Evolutionary conservation across 306 rosid genomes (phyloP).

Genomic region (Phaseolus lunatus): DNA sequence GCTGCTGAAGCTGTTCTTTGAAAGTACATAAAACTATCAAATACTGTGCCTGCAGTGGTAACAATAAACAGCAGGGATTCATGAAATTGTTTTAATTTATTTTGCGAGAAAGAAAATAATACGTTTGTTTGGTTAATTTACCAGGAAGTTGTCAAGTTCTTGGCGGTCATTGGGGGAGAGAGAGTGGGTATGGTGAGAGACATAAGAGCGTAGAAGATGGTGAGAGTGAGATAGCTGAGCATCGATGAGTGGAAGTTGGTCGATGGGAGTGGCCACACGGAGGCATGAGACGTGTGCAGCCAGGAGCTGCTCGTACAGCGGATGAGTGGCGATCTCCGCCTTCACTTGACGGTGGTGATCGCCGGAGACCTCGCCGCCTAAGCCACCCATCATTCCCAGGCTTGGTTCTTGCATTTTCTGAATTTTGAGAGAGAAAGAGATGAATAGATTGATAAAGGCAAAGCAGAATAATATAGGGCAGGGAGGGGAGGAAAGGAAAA

Average conservation of each 20-base stretch:
- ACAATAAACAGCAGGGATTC: not conserved
- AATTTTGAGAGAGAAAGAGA: too few relatives aligned
- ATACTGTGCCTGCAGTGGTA: constrained; percentile 72
- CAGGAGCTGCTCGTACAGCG: constrained; percentile 83
- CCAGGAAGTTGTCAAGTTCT: constrained; percentile 90
- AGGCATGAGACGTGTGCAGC: constrained; percentile 90
- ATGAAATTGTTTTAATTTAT: constrained; percentile 3
- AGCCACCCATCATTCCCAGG: constrained; percentile 72
- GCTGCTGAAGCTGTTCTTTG: constrained; percentile 98
- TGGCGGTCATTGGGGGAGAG: constrained; percentile 87
- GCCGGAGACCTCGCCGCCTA: constrained; percentile 43
- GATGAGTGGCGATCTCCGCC: constrained; percentile 92
- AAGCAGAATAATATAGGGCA: constrained; percentile 17
- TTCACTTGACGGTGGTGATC: constrained; percentile 63
- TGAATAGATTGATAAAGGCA: not conserved
- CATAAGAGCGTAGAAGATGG: constrained; percentile 76
- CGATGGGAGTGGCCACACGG: constrained; percentile 95
- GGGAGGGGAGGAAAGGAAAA: not conserved
- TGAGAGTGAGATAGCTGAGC: constrained; percentile 93
- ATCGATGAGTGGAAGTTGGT: constrained; percentile 88
- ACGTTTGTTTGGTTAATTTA: not conserved
- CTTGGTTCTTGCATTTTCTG: constrained; percentile 72
- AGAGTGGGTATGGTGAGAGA: constrained; percentile 67
- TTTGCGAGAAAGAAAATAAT: not conserved
- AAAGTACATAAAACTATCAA: constrained; percentile 79